These are phyloP conservation scores for Suhomyces bokatorum DNA, from an alignment of 1,139 yeast species.

Conservation along the genomic window DNA sequence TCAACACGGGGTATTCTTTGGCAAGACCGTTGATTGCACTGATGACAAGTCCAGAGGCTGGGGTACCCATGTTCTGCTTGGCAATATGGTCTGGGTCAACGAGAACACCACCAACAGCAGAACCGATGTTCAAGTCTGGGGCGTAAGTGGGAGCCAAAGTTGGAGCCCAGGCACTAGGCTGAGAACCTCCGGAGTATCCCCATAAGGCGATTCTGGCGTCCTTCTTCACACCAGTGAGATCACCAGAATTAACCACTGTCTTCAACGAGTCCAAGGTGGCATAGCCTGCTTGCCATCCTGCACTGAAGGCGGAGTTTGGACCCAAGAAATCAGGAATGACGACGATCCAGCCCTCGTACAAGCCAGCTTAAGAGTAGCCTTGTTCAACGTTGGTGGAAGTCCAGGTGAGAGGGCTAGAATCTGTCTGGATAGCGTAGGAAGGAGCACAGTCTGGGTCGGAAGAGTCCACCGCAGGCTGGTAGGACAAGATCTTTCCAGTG, in stretches of 20 bases:
- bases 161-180: constrained; percentile 41
- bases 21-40: constrained; percentile 29
- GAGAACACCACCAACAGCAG: constrained; percentile 36
- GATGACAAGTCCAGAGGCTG: constrained; percentile 29
- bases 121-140: constrained; percentile 33
- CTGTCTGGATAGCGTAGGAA: constrained; percentile 29
- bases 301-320: constrained; percentile 28
- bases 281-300: constrained; percentile 31
- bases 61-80: constrained; percentile 23
- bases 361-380: constrained; percentile 13
- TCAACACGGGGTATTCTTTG: constrained; percentile 27
- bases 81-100: constrained; percentile 27
- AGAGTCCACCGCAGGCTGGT: constrained; percentile 39
- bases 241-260: constrained; percentile 25
- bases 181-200: constrained; percentile 42
- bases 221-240: constrained; percentile 25
- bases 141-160: constrained; percentile 34
- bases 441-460: constrained; percentile 32
- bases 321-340: constrained; percentile 39
- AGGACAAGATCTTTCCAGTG: constrained; percentile 29
- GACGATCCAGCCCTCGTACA: constrained; percentile 34
- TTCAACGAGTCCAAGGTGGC: constrained; percentile 31
- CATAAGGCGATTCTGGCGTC: constrained; percentile 30
- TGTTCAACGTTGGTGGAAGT: constrained; percentile 11
- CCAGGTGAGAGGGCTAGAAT: constrained; percentile 17